A percentile compares a stretch with the other conserved stretches of the same genome.
These are phyloP conservation scores for Solanum okadae DNA, from an alignment of 257 asterid genomes.

Conservation along the genomic window DNA sequence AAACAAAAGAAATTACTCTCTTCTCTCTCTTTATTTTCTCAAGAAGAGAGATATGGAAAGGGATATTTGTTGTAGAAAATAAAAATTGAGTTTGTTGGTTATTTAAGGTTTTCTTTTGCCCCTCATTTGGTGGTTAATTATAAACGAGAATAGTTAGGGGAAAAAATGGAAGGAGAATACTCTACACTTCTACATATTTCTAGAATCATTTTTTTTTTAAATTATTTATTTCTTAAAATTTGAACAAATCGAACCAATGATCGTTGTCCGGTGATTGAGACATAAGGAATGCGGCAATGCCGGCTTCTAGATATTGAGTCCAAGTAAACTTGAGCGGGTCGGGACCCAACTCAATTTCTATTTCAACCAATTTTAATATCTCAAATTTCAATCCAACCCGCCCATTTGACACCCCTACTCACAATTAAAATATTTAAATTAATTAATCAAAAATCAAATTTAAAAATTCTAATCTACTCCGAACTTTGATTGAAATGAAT, in stretches of 20 bases:
- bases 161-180: neutral
- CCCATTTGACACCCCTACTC: too few relatives aligned
- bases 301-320: neutral
- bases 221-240: too few relatives aligned
- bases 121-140: neutral
- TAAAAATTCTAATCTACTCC: too few relatives aligned
- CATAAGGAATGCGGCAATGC: neutral
- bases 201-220: too few relatives aligned
- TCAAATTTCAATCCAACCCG: too few relatives aligned
- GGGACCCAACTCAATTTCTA: too few relatives aligned
- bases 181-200: neutral
- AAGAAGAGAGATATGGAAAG: neutral
- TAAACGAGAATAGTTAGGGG: neutral
- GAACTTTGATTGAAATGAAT: too few relatives aligned
- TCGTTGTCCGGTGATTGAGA: neutral
- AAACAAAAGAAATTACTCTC: neutral
- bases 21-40: neutral
- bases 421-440: too few relatives aligned
- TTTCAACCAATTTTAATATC: too few relatives aligned
- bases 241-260: fast-evolving
- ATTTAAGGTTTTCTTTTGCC: neutral
- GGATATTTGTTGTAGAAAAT: neutral
- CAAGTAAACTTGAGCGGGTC: too few relatives aligned
- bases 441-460: too few relatives aligned
- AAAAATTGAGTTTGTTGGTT: neutral